Base-by-base conservation (phyloP, 1,284 basidiomycete species). In the Stygiomarasmius scandens region DNA sequence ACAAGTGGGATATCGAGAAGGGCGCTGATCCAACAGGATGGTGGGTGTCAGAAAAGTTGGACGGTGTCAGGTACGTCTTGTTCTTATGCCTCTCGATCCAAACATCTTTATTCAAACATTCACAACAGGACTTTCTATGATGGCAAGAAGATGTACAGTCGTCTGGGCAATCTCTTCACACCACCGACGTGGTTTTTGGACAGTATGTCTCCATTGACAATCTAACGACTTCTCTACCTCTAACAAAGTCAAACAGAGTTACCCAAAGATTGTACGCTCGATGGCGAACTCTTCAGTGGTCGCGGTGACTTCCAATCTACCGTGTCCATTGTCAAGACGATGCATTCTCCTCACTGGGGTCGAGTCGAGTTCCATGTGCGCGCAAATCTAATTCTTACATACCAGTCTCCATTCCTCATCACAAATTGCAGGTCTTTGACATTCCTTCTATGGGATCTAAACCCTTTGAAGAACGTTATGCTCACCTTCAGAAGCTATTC, bases 41-140 rank as follows among this genome's bases (percentile, higher is more conserved):
- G 82, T 87, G 85, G 85, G 78, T 87, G 25, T 86, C 84, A 22
- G 86, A 89, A 65, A 88, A 86, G 64, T 67, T 86, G 54, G 82
- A 84, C 66, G 83, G 83, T 53, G 83, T 86, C 41, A 70, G 79
- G 79, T 81, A 61, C n/a, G 58, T 22, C 52, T 24, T 34, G 52
- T 45, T 52, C 32, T 22, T 49, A 53, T 8, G 16, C 20, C 22
- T 59, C 34, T 52, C 27, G 44, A 20, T 41, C 11, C 8, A 8
- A 25, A 24, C n/a, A 58, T 32, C 14, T 14, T 22, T 36, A 9
- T 54, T 25, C 12, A 45, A 6, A 53, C 41, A 19, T 29, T 9
- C 3, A 29, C n/a, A 32, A 27, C 54, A 82, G 85, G 16, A 83
- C 84, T 0, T 86, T 77, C 64, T 88, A 82, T 68, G 83, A 87